Conservation (phyloP, 2,329 filamentous ascomycete genomes). For the Eurotiales sp. region DNA sequence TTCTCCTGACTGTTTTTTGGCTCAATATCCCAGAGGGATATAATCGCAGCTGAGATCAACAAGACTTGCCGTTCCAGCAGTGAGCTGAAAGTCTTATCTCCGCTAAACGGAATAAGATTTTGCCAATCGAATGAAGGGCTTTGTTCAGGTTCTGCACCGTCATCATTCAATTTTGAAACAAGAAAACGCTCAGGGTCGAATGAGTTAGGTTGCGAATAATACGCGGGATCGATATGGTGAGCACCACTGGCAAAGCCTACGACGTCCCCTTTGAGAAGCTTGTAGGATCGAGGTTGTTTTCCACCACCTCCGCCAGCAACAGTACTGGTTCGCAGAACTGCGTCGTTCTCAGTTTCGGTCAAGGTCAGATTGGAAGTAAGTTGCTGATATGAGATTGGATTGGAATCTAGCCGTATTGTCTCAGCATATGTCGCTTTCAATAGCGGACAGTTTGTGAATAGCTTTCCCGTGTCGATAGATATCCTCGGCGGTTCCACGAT, state of each 20-base stretch:
- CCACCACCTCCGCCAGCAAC: too few relatives aligned
- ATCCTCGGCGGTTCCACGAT: slow-evolving; percentile 43
- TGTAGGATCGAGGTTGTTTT: slow-evolving; percentile 34
- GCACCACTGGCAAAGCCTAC: slow-evolving; percentile 44
- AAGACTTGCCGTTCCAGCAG: slow-evolving; percentile 48
- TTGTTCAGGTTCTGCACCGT: slow-evolving; percentile 16
- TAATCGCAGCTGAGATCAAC: slow-evolving; percentile 49
- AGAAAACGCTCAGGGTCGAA: slow-evolving; percentile 49
- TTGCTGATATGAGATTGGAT: slow-evolving; percentile 41
- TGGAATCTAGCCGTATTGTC: slow-evolving; percentile 42
- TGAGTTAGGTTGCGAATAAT: slow-evolving; percentile 39
- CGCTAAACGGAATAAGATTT: slow-evolving; percentile 48
- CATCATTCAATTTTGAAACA: slow-evolving; percentile 27
- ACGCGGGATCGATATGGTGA: slow-evolving; percentile 40
- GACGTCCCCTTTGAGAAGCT: slow-evolving; percentile 40
- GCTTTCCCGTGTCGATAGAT: slow-evolving; percentile 36
- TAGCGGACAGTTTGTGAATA: slow-evolving; percentile 44
- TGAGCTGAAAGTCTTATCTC: slow-evolving; percentile 41
- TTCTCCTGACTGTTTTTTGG: slow-evolving; percentile 37
- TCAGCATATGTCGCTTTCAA: slow-evolving; percentile 47
- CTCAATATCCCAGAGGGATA: slow-evolving; percentile 56
- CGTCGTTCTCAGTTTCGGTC: slow-evolving; percentile 36
- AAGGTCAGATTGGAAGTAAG: slow-evolving; percentile 37
- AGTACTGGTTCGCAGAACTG: too few relatives aligned
- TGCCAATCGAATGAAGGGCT: slow-evolving; percentile 30